Evolutionary conservation across 2,329 filamentous ascomycete species (phyloP), one percentile per base, ranked within the genome.

Genomic region (Fusarium luffae): DNA sequence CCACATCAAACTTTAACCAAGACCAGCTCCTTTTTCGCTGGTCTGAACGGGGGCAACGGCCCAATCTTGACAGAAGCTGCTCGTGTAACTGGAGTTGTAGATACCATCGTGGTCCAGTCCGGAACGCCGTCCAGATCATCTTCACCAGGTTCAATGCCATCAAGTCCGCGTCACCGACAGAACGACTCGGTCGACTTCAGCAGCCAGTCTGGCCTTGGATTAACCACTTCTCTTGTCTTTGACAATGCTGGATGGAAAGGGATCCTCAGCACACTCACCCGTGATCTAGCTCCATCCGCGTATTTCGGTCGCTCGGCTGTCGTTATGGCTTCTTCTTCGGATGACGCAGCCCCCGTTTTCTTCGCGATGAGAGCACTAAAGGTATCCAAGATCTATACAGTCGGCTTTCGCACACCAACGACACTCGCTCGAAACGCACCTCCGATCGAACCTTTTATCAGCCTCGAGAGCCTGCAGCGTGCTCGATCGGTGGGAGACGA

Each of bases 181-280:
- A 74, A 65, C 27, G 76, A 77, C 52, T 67, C 69, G 7, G 42
- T 69, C 8, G 71, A 70, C 4, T 62, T 71, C 5, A 51, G 58
- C n/a, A 63, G 69, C 10, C 77, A 79, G 47, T 69, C 75, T 4
- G 81, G 81, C 4, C 72, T 86, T 5, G 78, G 85, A 4, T 80
- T 85, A 13, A 85, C 83, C 55, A 85, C 85, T 0, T 82, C 82
- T 7, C 86, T 95, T 42, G 82, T 94, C 18, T 91, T 93, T 48
- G 93, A 96, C 74, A 97, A 97, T 71, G 91, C 92, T 13, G 89
- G 90, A 16, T 96, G 93, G 92, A 93, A 93, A 78, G 93, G 93
- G 3, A 95, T 97, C 60, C 85, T 93, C 49, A 91, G 92, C 54
- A 94, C 93, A 1, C 83, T 97, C 62, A 96, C 91, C 6, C 87